Conservation (phyloP, 345 rosid species). For the Pugionium dolabratum region DNA sequence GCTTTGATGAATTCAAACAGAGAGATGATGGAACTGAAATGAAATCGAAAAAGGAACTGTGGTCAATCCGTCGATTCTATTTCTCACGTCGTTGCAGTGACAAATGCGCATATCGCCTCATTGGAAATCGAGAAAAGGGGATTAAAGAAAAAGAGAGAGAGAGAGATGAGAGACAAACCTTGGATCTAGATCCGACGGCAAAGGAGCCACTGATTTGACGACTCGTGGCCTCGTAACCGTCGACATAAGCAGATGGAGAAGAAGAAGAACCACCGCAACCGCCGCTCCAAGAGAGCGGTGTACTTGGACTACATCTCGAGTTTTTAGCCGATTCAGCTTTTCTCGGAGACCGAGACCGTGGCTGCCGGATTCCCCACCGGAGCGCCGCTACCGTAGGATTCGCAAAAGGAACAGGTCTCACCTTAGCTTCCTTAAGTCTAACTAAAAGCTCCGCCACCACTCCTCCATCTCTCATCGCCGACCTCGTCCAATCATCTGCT, state of each 20-base stretch:
- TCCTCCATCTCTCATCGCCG: constrained; percentile 73
- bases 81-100: neutral
- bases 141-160: neutral
- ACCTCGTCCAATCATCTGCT: constrained; percentile 67
- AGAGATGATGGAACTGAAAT: neutral
- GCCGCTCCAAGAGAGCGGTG: constrained; percentile 77
- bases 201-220: constrained; percentile 39
- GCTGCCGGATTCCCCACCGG: constrained; percentile 70
- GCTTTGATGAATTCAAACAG: neutral
- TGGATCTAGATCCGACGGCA: constrained; percentile 65
- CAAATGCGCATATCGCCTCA: constrained; percentile 32
- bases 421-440: constrained; percentile 52
- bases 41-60: constrained; percentile 20
- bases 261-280: constrained; percentile 39
- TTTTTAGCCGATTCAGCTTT: constrained; percentile 38
- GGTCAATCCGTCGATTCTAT: no score
- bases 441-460: constrained; percentile 73
- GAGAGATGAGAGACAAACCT: constrained; percentile 44
- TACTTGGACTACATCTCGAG: constrained; percentile 65
- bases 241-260: constrained; percentile 65
- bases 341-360: constrained; percentile 49
- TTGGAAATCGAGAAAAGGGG: neutral
- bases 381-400: constrained; percentile 39
- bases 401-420: constrained; percentile 19
- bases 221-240: constrained; percentile 68